phyloP scores from a whole-genome alignment of 345 rosid genomes.

The Dovyalis caffra region DNA sequence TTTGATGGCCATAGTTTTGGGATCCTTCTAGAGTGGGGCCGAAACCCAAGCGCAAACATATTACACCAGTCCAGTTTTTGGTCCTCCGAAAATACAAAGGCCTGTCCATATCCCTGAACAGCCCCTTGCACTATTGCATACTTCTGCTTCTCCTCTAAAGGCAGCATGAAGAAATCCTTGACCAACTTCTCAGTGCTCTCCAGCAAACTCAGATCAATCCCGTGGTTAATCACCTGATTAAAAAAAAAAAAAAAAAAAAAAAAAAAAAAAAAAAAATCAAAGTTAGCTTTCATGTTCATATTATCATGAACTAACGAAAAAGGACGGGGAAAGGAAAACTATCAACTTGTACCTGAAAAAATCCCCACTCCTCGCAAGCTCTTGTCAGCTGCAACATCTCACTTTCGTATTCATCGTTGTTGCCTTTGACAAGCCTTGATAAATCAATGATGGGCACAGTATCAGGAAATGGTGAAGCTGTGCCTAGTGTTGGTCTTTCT shows the following conservation, averaged over 20 bases:
- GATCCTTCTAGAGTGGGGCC: slow-evolving; percentile 65
- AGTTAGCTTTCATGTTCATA: neutral
- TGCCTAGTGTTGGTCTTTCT: slow-evolving; percentile 50
- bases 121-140: slow-evolving; percentile 91
- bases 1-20: slow-evolving; percentile 79
- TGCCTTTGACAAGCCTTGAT: slow-evolving; percentile 48
- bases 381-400: slow-evolving; percentile 50
- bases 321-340: neutral
- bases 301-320: neutral
- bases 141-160: slow-evolving; percentile 76
- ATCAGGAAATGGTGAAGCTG: slow-evolving; percentile 24
- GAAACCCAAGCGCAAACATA: slow-evolving; percentile 91
- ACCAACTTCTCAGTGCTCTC: slow-evolving; percentile 71
- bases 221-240: slow-evolving; percentile 75
- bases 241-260: neutral
- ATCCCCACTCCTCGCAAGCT: slow-evolving; percentile 95
- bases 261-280: no score
- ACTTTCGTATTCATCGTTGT: slow-evolving; percentile 28
- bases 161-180: slow-evolving; percentile 71
- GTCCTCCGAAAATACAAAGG: slow-evolving; percentile 88
- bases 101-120: slow-evolving; percentile 93
- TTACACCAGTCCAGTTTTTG: slow-evolving; percentile 99
- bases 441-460: slow-evolving; percentile 69
- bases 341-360: slow-evolving; percentile 66
- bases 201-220: slow-evolving; percentile 51